Percentiles rank a stretch among this genome's conserved stretches.
Evolutionary conservation across 805 yeast genomes (phyloP).

Genomic region (Grigorovia humatica): DNA sequence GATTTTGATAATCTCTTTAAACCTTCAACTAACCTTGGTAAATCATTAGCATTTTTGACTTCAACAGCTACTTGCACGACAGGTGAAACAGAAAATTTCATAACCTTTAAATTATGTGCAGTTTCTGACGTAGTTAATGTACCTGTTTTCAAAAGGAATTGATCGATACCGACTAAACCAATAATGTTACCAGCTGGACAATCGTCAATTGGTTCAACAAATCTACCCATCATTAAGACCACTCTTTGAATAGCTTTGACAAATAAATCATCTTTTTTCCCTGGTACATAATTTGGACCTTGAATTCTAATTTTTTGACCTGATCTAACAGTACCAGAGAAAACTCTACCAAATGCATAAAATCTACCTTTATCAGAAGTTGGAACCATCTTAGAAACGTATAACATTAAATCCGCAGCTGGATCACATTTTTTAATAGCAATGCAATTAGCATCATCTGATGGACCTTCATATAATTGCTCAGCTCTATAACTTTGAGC

Average conservation of each 20-base stretch:
- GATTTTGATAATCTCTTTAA: slow-evolving; percentile 98
- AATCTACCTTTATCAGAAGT: slow-evolving; percentile 99
- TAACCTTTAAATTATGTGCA: slow-evolving; percentile 98
- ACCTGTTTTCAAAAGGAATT: slow-evolving; percentile 98
- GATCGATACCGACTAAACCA: slow-evolving; percentile 99
- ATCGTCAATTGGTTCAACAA: slow-evolving; percentile 95
- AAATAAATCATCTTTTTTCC: slow-evolving; percentile 96
- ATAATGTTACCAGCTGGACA: slow-evolving; percentile 99
- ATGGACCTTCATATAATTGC: slow-evolving; percentile 97
- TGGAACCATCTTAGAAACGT: slow-evolving; percentile 99
- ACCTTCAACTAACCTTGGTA: slow-evolving; percentile 99
- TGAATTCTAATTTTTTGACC: slow-evolving; percentile 99
- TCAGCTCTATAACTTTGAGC: slow-evolving; percentile 99
- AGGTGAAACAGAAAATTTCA: slow-evolving; percentile 99
- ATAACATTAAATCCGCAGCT: slow-evolving; percentile 93
- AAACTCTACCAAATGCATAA: slow-evolving; percentile 99
- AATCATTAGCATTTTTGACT: slow-evolving; percentile 98
- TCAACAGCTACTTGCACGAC: slow-evolving; percentile 99
- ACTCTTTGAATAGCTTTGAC: slow-evolving; percentile 97
- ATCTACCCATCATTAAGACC: slow-evolving; percentile 99
- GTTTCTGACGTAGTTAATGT: slow-evolving; percentile 93
- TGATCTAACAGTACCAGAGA: slow-evolving; percentile 97
- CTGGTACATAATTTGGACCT: slow-evolving; percentile 99
- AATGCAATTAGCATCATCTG: slow-evolving; percentile 78
- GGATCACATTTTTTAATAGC: slow-evolving; percentile 99